Evolutionary conservation across 2,329 filamentous ascomycete species (phyloP).

Genomic region (Aureobasidium uvarum): DNA sequence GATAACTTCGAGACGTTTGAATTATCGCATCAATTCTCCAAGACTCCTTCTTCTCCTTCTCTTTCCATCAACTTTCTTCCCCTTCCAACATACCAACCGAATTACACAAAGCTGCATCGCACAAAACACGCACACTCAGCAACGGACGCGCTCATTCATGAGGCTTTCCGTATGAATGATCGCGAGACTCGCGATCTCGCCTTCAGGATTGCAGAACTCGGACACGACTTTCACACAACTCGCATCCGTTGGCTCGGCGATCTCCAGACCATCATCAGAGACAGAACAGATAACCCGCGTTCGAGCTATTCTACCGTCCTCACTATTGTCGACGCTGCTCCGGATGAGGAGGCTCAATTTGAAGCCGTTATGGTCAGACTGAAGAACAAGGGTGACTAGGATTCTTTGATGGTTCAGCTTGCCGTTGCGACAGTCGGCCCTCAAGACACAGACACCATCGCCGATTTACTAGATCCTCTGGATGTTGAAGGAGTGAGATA

Average conservation of each 20-base stretch:
- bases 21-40: no score
- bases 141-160: no score
- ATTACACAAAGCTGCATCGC: no score
- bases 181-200: no score
- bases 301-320: background rate
- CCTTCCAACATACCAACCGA: no score
- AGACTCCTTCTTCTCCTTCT: no score
- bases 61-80: no score
- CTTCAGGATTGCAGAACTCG: no score
- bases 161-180: no score
- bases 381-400: background rate
- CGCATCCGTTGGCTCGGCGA: background rate
- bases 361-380: background rate
- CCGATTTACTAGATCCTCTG: background rate
- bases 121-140: no score
- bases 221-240: background rate
- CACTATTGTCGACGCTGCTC: background rate
- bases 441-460: background rate
- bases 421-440: background rate
- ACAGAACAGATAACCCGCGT: background rate
- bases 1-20: no score
- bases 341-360: background rate
- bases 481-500: background rate
- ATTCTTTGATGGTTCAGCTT: background rate
- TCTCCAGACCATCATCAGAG: background rate